Evolutionary conservation across 73 alveolate species (phyloP).

Genomic region (Symbiodinium natans): DNA sequence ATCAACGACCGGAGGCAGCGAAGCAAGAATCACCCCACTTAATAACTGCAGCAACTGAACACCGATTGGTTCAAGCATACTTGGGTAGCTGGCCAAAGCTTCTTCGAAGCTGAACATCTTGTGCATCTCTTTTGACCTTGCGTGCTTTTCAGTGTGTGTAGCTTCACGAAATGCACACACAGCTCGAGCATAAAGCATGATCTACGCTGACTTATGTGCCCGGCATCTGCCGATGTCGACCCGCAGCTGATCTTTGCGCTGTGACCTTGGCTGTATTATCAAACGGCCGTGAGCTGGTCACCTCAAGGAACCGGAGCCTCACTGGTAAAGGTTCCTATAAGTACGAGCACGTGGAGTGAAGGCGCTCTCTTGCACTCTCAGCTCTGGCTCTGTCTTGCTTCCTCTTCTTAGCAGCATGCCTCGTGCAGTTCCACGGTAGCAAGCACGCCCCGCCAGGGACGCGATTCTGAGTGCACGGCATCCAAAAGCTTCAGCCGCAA

Average conservation of each 20-base stretch:
- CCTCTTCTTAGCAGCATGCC: too few species aligned
- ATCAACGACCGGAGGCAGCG: neutral
- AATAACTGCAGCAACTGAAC: neutral
- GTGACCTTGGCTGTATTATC: constrained; percentile 11
- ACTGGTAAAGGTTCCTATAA: too few species aligned
- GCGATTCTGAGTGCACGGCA: neutral
- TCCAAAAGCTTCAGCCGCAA: constrained; percentile 73
- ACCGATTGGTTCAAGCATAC: too few species aligned
- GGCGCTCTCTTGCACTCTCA: too few species aligned
- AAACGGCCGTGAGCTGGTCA: neutral
- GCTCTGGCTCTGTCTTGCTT: too few species aligned
- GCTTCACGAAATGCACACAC: neutral
- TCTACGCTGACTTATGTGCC: too few species aligned
- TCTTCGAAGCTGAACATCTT: constrained; percentile 93
- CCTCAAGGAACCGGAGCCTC: too few species aligned
- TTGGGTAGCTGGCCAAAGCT: constrained; percentile 24
- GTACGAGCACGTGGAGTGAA: too few species aligned
- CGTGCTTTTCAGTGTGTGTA: too few species aligned
- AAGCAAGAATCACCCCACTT: neutral
- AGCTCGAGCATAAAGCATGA: too few species aligned
- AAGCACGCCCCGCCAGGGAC: too few species aligned
- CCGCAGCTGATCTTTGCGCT: constrained; percentile 73
- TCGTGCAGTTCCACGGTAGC: too few species aligned
- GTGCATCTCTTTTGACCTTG: constrained; percentile 87
- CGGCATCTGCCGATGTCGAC: constrained; percentile 81